Base-by-base conservation (phyloP, 192 early-diverging fungal genomes). In the Podila epicladia region DNA sequence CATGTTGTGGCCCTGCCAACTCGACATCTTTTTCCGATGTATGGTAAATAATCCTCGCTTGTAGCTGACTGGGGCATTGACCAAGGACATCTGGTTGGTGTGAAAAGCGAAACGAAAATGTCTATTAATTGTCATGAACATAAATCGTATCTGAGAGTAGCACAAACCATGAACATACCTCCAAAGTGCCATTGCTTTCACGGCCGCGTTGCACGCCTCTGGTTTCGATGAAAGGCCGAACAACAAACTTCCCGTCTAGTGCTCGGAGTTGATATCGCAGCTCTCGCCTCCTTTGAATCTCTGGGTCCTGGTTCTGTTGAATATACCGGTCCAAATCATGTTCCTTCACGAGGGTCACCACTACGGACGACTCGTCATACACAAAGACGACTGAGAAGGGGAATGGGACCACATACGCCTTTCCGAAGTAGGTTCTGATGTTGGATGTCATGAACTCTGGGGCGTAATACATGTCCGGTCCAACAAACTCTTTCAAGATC, bases 391-490 rank as follows among this genome's bases (percentile, higher is more conserved):
- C 85, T 32, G 86, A 88, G 58, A 92, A 92, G 15, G 91, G 91
- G 58, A 92, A 92, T 8, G 91, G 90, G 68, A 92, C 65, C 4
- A 89, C 86, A 50, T 88, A 89, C 0, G 85, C 84, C 71, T 87
- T 87, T 55, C 91, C 91, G 49, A 92, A 92, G 67, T 84, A 88
- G 64, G 91, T 85, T 48, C 67, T 86, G 50, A 90, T 82, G 35
- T 86, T 85, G n/a, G 68, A 64, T 8, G 66, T 48, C 66, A 82
- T 67, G 2, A 82, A 82, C 58, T 83, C 88, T 22, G 90, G 90
- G 19, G 87, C 84, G 64, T 88, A 92, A 72, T 88, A 92, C 89
- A 91, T 89, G 66, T 92, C 91, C 17, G 89, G 89, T 0, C 91
- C 91, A 17, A 89, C 88, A 59, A 84, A 86, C 66, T 71, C 63